Conservation (phyloP, 2,329 filamentous ascomycete species). For the Davidsoniella neocaledoniae region DNA sequence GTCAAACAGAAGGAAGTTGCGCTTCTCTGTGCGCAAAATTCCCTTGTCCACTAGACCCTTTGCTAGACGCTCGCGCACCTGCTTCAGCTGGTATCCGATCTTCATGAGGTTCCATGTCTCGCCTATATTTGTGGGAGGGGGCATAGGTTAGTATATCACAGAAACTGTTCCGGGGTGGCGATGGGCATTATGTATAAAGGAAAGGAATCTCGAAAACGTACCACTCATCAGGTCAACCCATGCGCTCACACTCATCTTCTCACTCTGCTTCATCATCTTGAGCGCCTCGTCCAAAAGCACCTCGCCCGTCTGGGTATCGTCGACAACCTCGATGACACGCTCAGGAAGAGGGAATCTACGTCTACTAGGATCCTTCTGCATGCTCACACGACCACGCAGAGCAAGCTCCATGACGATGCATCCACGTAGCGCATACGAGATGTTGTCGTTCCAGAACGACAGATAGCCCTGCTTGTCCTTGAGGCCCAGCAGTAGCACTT, state of each 20-base stretch:
- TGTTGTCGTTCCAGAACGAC: slow-evolving; percentile 99
- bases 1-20: slow-evolving; percentile 98
- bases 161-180: too few relatives aligned
- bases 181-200: not conserved
- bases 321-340: slow-evolving; percentile 88
- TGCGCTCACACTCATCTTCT: slow-evolving; percentile 98
- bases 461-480: slow-evolving; percentile 99
- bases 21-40: slow-evolving; percentile 94
- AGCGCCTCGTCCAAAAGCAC: slow-evolving; percentile 92
- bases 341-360: slow-evolving; percentile 86
- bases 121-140: slow-evolving; percentile 33
- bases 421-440: slow-evolving; percentile 90
- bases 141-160: slow-evolving; percentile 1
- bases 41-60: slow-evolving; percentile 98
- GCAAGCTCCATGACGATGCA: slow-evolving; percentile 97
- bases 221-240: slow-evolving; percentile 99
- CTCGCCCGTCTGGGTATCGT: slow-evolving; percentile 91
- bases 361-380: slow-evolving; percentile 91
- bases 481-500: slow-evolving; percentile 81
- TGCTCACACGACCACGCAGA: slow-evolving; percentile 88
- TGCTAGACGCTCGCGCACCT: slow-evolving; percentile 90
- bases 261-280: slow-evolving; percentile 99
- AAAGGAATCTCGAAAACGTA: slow-evolving; percentile 21
- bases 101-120: slow-evolving; percentile 99
- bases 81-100: slow-evolving; percentile 98